A percentile compares a stretch with the other conserved stretches of the same genome.
phyloP scores from a whole-genome alignment of 495 filamentous ascomycete species.

The Lasiosphaeria miniovina region DNA sequence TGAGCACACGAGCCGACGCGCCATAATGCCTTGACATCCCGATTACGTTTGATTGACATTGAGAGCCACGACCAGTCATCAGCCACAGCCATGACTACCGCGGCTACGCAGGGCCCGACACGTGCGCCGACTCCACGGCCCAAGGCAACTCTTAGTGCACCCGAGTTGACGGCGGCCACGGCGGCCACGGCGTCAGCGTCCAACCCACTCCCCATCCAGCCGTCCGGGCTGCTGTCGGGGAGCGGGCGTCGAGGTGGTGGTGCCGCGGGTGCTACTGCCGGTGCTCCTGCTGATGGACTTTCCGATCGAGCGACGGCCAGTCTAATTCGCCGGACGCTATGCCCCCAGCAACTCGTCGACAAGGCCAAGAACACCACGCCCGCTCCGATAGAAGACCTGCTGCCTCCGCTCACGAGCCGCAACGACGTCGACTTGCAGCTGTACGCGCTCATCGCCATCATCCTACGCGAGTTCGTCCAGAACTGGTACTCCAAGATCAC shows the following conservation, averaged over 20 bases:
- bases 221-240: background rate
- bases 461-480: conserved; percentile 83
- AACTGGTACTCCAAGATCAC: conserved; percentile 94
- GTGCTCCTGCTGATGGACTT: conserved; percentile 38
- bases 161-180: conserved; percentile 15
- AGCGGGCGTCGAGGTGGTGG: conserved; percentile 18
- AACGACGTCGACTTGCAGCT: conserved; percentile 90
- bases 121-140: conserved; percentile 27
- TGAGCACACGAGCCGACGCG: background rate
- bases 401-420: conserved; percentile 88
- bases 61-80: background rate
- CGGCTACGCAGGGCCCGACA: conserved; percentile 22
- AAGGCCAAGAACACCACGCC: conserved; percentile 43
- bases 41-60: no score
- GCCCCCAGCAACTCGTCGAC: conserved; percentile 42
- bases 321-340: conserved; percentile 51
- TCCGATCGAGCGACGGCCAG: conserved; percentile 51
- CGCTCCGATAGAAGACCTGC: conserved; percentile 64
- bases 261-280: conserved; percentile 27
- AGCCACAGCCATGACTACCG: conserved; percentile 22
- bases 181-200: conserved; percentile 18
- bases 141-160: conserved; percentile 22
- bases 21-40: conserved; percentile 1
- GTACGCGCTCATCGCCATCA: conserved; percentile 84
- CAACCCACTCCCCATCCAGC: background rate